These are phyloP conservation scores for Suillus plorans DNA, from an alignment of 768 basidiomycete genomes.

Conservation along the genomic window DNA sequence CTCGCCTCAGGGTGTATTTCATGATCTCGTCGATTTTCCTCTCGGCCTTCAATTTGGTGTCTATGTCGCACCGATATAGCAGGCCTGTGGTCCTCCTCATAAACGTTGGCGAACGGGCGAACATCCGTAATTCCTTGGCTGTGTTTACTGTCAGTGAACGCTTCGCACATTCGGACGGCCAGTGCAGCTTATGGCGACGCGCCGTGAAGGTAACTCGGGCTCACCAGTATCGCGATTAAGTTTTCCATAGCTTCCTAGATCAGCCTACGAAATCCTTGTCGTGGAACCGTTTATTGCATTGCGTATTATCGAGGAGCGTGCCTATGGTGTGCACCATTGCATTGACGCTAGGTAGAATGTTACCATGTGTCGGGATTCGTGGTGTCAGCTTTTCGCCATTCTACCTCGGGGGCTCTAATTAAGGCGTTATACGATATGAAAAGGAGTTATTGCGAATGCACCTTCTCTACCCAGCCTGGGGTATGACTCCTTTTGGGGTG, in stretches of 20 bases:
- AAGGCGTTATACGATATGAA: background rate
- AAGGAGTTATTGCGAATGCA: slow-evolving; percentile 26
- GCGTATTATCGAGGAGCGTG: slow-evolving; percentile 71
- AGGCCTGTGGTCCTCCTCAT: slow-evolving; percentile 84
- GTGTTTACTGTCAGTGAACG: slow-evolving; percentile 58
- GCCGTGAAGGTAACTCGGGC: slow-evolving; percentile 25
- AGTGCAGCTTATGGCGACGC: slow-evolving; percentile 11
- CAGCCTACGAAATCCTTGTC: slow-evolving; percentile 2
- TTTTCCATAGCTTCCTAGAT: slow-evolving; percentile 57
- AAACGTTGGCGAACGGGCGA: slow-evolving; percentile 87
- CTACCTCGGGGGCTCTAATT: slow-evolving; percentile 53
- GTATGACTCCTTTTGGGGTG: slow-evolving; percentile 81
- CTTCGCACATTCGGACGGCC: slow-evolving; percentile 78
- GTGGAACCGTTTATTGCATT: background rate
- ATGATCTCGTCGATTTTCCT: slow-evolving; percentile 58
- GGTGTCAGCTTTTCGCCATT: slow-evolving; percentile 85
- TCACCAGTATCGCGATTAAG: slow-evolving; percentile 90
- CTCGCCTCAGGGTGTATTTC: slow-evolving; percentile 93
- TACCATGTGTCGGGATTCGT: slow-evolving; percentile 64
- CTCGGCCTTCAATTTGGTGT: slow-evolving; percentile 94
- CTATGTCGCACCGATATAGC: slow-evolving; percentile 77
- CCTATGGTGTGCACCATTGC: slow-evolving; percentile 95
- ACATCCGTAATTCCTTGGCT: slow-evolving; percentile 26
- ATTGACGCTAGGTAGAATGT: slow-evolving; percentile 61
- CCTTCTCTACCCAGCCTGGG: slow-evolving; percentile 85